phyloP scores from a whole-genome alignment of 1,139 yeast species.

The Debaryomycetaceae sp. region DNA sequence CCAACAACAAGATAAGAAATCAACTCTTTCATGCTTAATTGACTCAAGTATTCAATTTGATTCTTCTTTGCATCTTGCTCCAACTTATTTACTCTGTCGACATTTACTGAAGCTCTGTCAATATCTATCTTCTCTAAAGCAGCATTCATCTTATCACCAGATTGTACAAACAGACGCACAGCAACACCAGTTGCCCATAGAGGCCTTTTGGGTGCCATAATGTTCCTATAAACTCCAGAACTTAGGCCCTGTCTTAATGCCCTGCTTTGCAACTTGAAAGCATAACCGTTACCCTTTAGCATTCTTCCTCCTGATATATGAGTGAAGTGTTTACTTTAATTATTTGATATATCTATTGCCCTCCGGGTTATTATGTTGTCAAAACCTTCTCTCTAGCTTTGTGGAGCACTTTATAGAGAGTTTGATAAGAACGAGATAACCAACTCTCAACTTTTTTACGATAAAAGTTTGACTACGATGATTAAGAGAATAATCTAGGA shows the following conservation, averaged over 20 bases:
- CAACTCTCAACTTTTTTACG: too few species aligned
- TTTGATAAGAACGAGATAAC: too few species aligned
- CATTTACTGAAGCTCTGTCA: not conserved
- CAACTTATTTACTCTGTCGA: not conserved
- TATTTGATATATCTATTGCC: too few species aligned
- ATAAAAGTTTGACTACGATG: too few species aligned
- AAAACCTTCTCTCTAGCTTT: too few species aligned
- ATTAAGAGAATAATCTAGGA: too few species aligned
- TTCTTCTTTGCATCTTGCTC: not conserved
- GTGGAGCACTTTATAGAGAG: too few species aligned
- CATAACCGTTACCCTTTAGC: not conserved
- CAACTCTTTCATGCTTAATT: slow-evolving; percentile 41
- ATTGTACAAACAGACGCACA: not conserved
- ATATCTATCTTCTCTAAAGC: slow-evolving; percentile 33
- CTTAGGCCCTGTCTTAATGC: not conserved
- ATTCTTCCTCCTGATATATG: too few species aligned
- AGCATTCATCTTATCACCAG: slow-evolving; percentile 52
- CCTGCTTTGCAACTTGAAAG: not conserved
- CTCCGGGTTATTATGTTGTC: too few species aligned
- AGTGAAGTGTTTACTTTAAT: too few species aligned
- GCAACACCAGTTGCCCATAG: not conserved
- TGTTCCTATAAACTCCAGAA: too few species aligned
- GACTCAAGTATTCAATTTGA: slow-evolving; percentile 29
- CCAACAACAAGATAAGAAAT: slow-evolving; percentile 67
- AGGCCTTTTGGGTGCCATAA: not conserved